Percentiles rank a stretch among this genome's conserved stretches.
Conservation (phyloP, 805 yeast species). For the Torulaspora indica region DNA sequence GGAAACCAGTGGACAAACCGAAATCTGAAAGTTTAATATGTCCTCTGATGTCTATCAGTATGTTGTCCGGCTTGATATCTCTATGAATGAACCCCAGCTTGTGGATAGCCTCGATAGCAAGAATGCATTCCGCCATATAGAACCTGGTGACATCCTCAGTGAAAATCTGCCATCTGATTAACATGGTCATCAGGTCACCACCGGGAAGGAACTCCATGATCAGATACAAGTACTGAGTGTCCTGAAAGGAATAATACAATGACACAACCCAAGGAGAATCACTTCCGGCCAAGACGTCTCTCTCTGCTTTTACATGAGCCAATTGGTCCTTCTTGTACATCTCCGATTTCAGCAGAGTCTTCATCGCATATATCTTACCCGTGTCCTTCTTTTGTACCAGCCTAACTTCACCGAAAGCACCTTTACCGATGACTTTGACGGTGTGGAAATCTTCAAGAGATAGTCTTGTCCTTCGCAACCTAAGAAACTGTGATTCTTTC, state of each 20-base stretch:
- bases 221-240: slow-evolving; percentile 70
- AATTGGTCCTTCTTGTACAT: slow-evolving; percentile 93
- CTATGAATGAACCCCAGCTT: slow-evolving; percentile 92
- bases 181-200: slow-evolving; percentile 91
- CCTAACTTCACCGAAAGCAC: slow-evolving; percentile 97
- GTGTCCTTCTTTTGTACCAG: slow-evolving; percentile 89
- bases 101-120: slow-evolving; percentile 92
- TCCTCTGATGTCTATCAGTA: slow-evolving; percentile 76
- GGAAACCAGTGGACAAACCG: slow-evolving; percentile 88
- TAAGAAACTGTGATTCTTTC: slow-evolving; percentile 79
- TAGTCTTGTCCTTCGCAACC: slow-evolving; percentile 78
- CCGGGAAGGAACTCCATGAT: slow-evolving; percentile 96
- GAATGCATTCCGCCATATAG: slow-evolving; percentile 93
- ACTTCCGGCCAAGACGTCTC: slow-evolving; percentile 89
- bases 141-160: slow-evolving; percentile 90
- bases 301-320: slow-evolving; percentile 92
- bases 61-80: slow-evolving; percentile 97
- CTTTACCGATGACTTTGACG: slow-evolving; percentile 88
- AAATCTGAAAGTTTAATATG: slow-evolving; percentile 80
- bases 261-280: slow-evolving; percentile 90
- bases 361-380: slow-evolving; percentile 90
- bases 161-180: slow-evolving; percentile 88
- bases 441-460: slow-evolving; percentile 81
- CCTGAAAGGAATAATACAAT: slow-evolving; percentile 68
- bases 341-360: slow-evolving; percentile 81